phyloP scores from a whole-genome alignment of 2,329 filamentous ascomycete species.

The Teratosphaeria nubilosa region DNA sequence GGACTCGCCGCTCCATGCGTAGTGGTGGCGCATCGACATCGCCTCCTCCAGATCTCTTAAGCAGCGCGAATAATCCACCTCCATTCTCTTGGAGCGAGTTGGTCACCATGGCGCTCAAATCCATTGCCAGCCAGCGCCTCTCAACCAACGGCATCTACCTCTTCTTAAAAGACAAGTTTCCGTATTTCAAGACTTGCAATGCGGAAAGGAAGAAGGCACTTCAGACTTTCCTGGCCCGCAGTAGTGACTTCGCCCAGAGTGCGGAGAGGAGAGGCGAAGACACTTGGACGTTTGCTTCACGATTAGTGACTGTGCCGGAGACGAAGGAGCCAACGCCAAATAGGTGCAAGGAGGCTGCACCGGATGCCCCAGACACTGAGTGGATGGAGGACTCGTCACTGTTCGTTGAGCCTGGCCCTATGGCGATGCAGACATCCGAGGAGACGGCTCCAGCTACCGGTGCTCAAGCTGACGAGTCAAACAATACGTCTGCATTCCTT shows the following conservation, averaged over 20 bases:
- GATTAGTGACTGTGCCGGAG: neutral
- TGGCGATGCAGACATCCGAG: too few relatives aligned
- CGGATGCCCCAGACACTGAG: neutral
- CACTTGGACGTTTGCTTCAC: neutral
- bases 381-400: neutral
- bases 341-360: neutral
- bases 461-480: neutral
- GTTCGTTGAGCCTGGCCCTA: neutral
- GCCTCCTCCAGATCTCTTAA: neutral
- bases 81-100: constrained; percentile 5
- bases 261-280: neutral
- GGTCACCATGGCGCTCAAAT: constrained; percentile 7
- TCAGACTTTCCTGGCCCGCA: neutral
- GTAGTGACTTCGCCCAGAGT: neutral
- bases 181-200: constrained; percentile 2
- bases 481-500: neutral
- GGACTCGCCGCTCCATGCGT: neutral
- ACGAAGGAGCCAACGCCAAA: neutral
- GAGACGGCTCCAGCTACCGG: neutral
- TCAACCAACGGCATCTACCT: neutral
- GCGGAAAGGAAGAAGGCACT: constrained; percentile 1
- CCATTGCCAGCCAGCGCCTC: neutral
- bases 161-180: constrained; percentile 4
- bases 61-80: neutral
- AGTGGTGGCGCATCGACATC: neutral